Evolutionary conservation across 352 stramenopile genomes (phyloP), one percentile per base, ranked within the genome.

Genomic region (Phytophthora lateralis): DNA sequence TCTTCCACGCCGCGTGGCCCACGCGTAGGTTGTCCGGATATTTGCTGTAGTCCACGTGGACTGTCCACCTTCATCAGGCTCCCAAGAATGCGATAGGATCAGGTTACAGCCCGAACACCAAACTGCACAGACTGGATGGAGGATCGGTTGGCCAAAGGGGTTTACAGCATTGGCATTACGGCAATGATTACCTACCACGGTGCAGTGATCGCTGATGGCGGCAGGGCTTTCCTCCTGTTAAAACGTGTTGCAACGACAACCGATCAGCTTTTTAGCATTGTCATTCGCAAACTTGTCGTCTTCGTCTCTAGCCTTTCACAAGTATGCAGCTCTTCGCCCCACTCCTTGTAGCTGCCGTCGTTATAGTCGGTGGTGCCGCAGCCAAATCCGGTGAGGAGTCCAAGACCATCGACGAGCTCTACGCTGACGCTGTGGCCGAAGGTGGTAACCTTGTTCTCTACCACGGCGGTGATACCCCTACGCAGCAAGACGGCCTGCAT

Each of bases 401-500:
- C 60, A 75, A 75, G 66, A 63, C 63, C 6, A 61, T 80, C 46
- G 66, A 63, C n/a, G 37, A 80, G 21, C 73, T 85, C 32, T 74
- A 85, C 43, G 59, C 71, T 30, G 66, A 84, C 8, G 69, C 75
- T 20, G 47, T 78, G 41, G 55, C 60, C 3, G 74, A 85, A 69
- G 76, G 75, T 8, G 79, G 73, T 34, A 75, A 79, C 17, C 69
- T 85, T 38, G 63, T 80, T 21, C 29, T 75, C 7, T 81, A 82
- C 47, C 47, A 63, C 30, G 68, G 71, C 10, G 72, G 69, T 10
- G 71, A 83, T 38, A 68, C 51, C 15, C 53, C 65, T 0, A 66
- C 50, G 1, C 73, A 81, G 41, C 65, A 72, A 34, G 37, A 65
- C 26, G 6, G 7, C 0, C 17, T 73, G 3, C 44, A 55, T 1